phyloP scores from a whole-genome alignment of 208 protist species.

The Strigomonas culicis region DNA sequence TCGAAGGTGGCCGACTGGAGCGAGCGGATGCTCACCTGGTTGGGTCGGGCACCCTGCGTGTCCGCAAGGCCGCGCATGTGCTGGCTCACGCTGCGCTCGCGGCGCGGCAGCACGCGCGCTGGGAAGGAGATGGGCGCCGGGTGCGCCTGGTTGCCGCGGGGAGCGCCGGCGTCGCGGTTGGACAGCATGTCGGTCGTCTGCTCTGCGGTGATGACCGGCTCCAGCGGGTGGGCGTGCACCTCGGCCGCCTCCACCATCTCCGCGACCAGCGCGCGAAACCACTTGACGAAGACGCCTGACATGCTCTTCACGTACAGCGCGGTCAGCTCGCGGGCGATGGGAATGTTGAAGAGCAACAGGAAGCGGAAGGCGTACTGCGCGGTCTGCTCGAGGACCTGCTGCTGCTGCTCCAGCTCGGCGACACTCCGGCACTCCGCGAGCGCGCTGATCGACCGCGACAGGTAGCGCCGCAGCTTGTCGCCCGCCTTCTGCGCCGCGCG shows the following conservation, averaged over 20 bases:
- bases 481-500: constrained; percentile 65
- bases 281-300: constrained; percentile 42
- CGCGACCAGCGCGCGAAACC: constrained; percentile 29
- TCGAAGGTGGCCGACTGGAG: constrained; percentile 48
- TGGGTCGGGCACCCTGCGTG: constrained; percentile 7
- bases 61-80: constrained; percentile 48
- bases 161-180: constrained; percentile 61
- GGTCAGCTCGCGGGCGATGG: constrained; percentile 48
- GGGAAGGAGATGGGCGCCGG: constrained; percentile 35
- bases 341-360: constrained; percentile 67
- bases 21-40: constrained; percentile 21
- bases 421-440: constrained; percentile 36
- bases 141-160: constrained; percentile 48
- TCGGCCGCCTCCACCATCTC: constrained; percentile 46
- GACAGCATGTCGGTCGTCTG: constrained; percentile 46
- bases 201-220: constrained; percentile 59
- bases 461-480: constrained; percentile 73
- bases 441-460: constrained; percentile 43
- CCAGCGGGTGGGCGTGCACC: constrained; percentile 41
- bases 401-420: constrained; percentile 32
- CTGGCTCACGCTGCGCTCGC: constrained; percentile 73
- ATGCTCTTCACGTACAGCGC: constrained; percentile 66
- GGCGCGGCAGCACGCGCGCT: constrained; percentile 34
- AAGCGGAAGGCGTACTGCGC: constrained; percentile 74
- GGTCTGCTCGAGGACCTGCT: constrained; percentile 53